These are phyloP conservation scores for Pholiota conissans DNA, from an alignment of 768 basidiomycete species.

Conservation along the genomic window DNA sequence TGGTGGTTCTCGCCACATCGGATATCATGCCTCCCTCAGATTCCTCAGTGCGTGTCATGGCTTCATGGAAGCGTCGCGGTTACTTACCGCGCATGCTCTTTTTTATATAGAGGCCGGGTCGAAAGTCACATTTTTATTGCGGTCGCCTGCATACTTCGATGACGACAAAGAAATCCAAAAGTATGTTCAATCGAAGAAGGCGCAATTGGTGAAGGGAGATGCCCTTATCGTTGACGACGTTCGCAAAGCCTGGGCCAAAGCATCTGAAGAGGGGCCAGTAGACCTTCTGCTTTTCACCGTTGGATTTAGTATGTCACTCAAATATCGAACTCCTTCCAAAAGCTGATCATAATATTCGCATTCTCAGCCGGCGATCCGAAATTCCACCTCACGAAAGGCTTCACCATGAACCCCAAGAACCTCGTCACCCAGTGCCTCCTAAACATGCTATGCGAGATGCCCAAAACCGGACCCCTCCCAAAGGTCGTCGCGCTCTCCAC, in stretches of 20 bases:
- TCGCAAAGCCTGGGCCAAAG: slow-evolving; percentile 45
- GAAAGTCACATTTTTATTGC: slow-evolving; percentile 60
- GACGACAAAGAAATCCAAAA: slow-evolving; percentile 46
- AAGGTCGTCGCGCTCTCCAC: slow-evolving; percentile 54
- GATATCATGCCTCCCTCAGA: slow-evolving; percentile 44
- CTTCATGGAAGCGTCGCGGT: too few species aligned
- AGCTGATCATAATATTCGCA: too few species aligned
- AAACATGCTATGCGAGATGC: slow-evolving; percentile 56
- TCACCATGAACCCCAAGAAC: slow-evolving; percentile 46
- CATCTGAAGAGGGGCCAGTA: slow-evolving; percentile 36
- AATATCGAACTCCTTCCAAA: too few species aligned
- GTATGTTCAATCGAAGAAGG: slow-evolving; percentile 49
- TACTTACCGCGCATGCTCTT: background rate
- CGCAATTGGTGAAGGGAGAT: slow-evolving; percentile 56
- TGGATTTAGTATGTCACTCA: slow-evolving; percentile 44
- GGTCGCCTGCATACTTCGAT: slow-evolving; percentile 50
- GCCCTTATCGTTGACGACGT: slow-evolving; percentile 52
- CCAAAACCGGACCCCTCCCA: slow-evolving; percentile 28
- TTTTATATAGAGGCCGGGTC: slow-evolving; percentile 46
- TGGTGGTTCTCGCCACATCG: slow-evolving; percentile 53
- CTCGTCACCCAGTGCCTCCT: slow-evolving; percentile 56
- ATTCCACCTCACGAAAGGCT: slow-evolving; percentile 40
- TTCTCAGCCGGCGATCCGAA: slow-evolving; percentile 16
- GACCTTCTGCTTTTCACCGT: slow-evolving; percentile 61
- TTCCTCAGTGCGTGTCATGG: too few species aligned